These are phyloP conservation scores for Penicillium sp. DNA, from an alignment of 2,329 filamentous ascomycete genomes.

Conservation along the genomic window DNA sequence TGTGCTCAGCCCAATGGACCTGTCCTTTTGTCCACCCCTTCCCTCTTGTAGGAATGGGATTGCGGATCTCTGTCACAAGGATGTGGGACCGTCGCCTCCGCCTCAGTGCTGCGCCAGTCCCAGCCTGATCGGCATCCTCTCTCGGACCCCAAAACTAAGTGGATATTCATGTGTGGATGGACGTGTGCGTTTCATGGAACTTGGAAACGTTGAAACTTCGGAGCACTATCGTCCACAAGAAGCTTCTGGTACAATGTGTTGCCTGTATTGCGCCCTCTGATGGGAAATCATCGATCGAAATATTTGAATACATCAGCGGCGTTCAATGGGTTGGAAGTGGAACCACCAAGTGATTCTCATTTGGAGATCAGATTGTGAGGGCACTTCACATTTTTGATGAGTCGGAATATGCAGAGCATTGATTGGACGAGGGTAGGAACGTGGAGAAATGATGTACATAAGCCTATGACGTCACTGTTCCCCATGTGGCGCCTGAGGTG, in stretches of 20 bases:
- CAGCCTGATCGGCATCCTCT: background rate
- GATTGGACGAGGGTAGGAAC: conserved; percentile 11
- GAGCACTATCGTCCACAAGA: background rate
- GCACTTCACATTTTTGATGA: background rate
- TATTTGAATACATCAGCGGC: conserved; percentile 1
- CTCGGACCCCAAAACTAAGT: background rate
- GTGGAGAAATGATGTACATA: conserved; percentile 2
- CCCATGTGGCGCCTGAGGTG: conserved; percentile 7
- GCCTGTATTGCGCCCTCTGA: background rate
- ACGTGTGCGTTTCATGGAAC: background rate
- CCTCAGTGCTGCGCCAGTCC: background rate
- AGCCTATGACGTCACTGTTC: conserved; percentile 10
- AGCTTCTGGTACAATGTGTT: background rate
- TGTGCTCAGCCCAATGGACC: background rate
- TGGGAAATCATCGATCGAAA: background rate
- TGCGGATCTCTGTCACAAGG: background rate
- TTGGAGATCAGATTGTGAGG: background rate
- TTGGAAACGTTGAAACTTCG: background rate
- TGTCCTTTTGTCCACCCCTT: background rate
- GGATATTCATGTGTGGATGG: background rate
- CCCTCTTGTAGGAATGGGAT: background rate
- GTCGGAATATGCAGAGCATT: background rate
- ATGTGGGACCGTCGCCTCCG: background rate
- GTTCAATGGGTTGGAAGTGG: background rate
- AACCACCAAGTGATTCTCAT: background rate